A percentile compares a stretch with the other conserved stretches of the same genome.
These are phyloP conservation scores for Trichosporon ovoides DNA, from an alignment of 1,284 basidiomycete species.

Conservation along the genomic window DNA sequence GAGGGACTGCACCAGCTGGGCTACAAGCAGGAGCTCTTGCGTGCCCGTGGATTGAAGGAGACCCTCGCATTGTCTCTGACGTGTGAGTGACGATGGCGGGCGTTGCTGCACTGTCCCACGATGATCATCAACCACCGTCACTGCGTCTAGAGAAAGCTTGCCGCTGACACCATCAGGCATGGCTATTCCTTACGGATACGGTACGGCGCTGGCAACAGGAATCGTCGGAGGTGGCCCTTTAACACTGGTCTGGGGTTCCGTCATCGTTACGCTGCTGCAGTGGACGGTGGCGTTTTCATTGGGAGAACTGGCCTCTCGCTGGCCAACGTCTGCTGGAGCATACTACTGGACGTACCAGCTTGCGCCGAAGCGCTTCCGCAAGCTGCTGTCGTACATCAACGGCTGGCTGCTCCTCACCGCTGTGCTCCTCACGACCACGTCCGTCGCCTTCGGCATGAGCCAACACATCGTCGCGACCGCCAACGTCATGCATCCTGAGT, in stretches of 20 bases:
- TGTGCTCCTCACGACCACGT: conserved; percentile 13
- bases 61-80: conserved; percentile 13
- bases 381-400: conserved; percentile 18
- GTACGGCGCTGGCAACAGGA: conserved; percentile 7
- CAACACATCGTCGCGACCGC: conserved; percentile 18
- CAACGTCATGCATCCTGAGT: conserved; percentile 15
- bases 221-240: conserved; percentile 16
- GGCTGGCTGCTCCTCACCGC: conserved; percentile 20
- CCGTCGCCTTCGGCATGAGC: conserved; percentile 15
- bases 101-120: too few species aligned
- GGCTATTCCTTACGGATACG: conserved; percentile 16
- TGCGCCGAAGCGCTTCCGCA: conserved; percentile 13
- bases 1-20: conserved; percentile 19
- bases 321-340: conserved; percentile 17
- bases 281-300: conserved; percentile 14
- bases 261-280: conserved; percentile 14
- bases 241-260: conserved; percentile 16
- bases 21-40: conserved; percentile 17
- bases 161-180: conserved; percentile 6
- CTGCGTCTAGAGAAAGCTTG: background rate
- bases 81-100: conserved; percentile 5
- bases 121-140: too few species aligned
- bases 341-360: conserved; percentile 23
- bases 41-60: conserved; percentile 14
- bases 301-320: conserved; percentile 16